A percentile compares a stretch with the other conserved stretches of the same genome.
These are phyloP conservation scores for Fraxinus sp. DNA, from an alignment of 305 asterid genomes.

Conservation along the genomic window DNA sequence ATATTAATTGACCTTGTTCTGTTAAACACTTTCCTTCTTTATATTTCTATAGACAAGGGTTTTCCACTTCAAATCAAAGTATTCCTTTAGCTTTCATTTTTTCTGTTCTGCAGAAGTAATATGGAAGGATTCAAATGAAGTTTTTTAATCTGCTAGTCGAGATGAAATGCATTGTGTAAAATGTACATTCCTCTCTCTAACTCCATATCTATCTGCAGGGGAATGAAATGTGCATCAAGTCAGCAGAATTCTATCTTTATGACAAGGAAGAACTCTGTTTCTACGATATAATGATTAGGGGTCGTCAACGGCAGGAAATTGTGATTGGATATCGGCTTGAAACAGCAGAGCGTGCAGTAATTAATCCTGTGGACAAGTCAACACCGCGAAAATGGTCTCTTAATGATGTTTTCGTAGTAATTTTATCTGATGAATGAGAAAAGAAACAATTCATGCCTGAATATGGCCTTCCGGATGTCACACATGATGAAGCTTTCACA, in stretches of 20 bases:
- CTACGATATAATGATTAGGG: conserved; percentile 78
- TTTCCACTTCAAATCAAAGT: not conserved
- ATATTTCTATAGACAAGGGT: not conserved
- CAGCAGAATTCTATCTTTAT: conserved; percentile 88
- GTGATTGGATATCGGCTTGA: conserved; percentile 89
- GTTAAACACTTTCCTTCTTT: not conserved
- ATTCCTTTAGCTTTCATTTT: not conserved
- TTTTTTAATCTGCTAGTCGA: not conserved
- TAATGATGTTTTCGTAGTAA: conserved; percentile 84
- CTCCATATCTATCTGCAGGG: conserved; percentile 52
- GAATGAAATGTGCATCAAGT: conserved; percentile 91
- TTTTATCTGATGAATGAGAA: conserved; percentile 58
- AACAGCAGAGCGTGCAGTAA: conserved; percentile 72
- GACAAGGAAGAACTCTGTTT: conserved; percentile 93
- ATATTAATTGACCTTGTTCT: not conserved
- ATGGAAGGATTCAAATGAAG: not conserved
- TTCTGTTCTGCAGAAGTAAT: not conserved
- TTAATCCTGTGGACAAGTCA: conserved; percentile 72
- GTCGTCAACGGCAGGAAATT: conserved; percentile 74
- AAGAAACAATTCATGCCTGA: not conserved
- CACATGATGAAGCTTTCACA: not conserved
- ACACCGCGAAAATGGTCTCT: conserved; percentile 73
- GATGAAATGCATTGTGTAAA: not conserved
- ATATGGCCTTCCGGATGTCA: not conserved
- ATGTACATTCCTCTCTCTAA: conserved; percentile 4